phyloP scores from a whole-genome alignment of 129 eudicot species.

The Erigeron canadensis region DNA sequence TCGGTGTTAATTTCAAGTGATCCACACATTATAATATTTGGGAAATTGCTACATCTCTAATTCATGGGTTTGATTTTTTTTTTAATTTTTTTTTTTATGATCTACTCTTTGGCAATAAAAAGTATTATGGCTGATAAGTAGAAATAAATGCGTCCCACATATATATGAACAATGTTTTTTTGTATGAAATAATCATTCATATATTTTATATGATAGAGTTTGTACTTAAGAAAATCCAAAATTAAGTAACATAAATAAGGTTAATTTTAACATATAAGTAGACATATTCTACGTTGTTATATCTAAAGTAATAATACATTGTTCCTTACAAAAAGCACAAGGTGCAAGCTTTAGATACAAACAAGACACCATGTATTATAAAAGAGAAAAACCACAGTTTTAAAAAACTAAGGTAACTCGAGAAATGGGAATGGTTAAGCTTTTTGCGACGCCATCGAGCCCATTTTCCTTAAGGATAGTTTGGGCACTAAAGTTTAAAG shows the following conservation, averaged over 20 bases:
- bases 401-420: neutral
- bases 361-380: conserved; percentile 4
- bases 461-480: conserved; percentile 41
- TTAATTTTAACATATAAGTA: no score
- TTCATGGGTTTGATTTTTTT: no score
- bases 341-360: conserved; percentile 3
- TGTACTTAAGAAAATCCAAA: no score
- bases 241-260: no score
- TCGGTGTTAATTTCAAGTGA: neutral
- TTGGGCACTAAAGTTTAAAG: conserved; percentile 58
- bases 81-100: no score
- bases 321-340: neutral
- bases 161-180: no score
- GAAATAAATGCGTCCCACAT: neutral
- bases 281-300: neutral
- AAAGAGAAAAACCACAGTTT: neutral
- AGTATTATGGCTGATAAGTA: neutral
- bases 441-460: conserved; percentile 56
- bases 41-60: neutral
- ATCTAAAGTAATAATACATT: neutral
- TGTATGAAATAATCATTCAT: no score
- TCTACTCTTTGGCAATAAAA: neutral
- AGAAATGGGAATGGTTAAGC: conserved; percentile 56
- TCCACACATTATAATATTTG: neutral
- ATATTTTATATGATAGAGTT: no score